A percentile compares a stretch with the other conserved stretches of the same genome.
Conservation (phyloP, 345 rosid species). For the Euphorbia lathyris region DNA sequence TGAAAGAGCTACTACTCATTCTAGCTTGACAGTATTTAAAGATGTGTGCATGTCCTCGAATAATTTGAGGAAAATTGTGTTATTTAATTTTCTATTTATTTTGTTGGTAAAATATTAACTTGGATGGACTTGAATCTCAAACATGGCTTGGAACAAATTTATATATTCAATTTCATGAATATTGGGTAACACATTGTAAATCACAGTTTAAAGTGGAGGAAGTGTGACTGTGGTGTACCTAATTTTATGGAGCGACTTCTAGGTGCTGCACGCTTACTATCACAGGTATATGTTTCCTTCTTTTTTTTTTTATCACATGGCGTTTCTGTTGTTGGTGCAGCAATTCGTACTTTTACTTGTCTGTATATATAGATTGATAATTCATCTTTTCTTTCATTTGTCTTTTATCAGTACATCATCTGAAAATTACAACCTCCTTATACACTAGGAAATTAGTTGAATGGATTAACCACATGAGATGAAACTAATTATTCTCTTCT, state of each 20-base stretch:
- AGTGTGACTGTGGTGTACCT: conserved; percentile 47
- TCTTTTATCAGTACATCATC: not conserved
- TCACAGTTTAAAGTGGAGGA: conserved; percentile 71
- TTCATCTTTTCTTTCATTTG: not conserved
- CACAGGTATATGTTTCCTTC: conserved; percentile 48
- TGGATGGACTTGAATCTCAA: not conserved
- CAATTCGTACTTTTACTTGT: not conserved
- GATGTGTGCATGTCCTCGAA: not conserved
- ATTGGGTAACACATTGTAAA: not conserved
- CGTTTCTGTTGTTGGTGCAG: not conserved
- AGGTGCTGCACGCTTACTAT: conserved; percentile 73
- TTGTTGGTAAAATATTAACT: not conserved
- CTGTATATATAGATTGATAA: not conserved
- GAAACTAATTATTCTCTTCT: not conserved
- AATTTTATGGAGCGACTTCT: conserved; percentile 72
- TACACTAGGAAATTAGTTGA: conserved; percentile 1
- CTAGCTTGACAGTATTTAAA: not conserved
- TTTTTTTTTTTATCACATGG: not conserved
- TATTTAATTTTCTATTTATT: not conserved
- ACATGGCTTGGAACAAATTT: not conserved
- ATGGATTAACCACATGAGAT: not conserved
- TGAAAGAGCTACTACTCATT: not conserved
- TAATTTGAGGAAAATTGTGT: not conserved
- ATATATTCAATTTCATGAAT: not conserved
- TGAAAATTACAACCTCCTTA: not conserved